These are phyloP conservation scores for Cryphonectria radicalis DNA, from an alignment of 2,329 filamentous ascomycete species.

Conservation along the genomic window DNA sequence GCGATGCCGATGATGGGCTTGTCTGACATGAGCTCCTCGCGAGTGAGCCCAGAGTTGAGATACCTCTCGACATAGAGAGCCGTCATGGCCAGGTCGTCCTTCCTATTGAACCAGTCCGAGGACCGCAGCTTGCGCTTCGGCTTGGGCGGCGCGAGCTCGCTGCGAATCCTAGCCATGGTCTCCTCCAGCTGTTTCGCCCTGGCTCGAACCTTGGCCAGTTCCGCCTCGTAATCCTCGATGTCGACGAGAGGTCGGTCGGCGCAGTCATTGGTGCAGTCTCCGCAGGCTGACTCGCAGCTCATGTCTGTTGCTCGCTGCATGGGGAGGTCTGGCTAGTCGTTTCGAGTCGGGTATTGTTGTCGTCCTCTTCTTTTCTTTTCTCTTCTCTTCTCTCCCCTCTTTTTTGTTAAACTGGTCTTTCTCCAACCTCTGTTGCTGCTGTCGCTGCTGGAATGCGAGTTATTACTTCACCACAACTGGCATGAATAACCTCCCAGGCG, in stretches of 20 bases:
- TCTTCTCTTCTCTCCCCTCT: not conserved
- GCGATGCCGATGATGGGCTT: constrained; percentile 58
- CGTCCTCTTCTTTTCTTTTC: not conserved
- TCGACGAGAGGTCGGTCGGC: constrained; percentile 23
- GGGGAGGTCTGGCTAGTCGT: not conserved
- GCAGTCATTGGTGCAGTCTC: constrained; percentile 25
- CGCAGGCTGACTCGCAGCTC: constrained; percentile 23
- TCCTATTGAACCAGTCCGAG: constrained; percentile 49
- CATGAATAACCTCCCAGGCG: not conserved
- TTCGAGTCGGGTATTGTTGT: not conserved
- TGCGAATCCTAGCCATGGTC: constrained; percentile 27
- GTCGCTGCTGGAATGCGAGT: not conserved
- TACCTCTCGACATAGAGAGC: constrained; percentile 55
- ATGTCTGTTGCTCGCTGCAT: constrained; percentile 13
- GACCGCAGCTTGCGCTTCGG: constrained; percentile 40
- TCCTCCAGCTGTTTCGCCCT: constrained; percentile 34
- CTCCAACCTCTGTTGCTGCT: not conserved
- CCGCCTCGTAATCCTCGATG: constrained; percentile 36
- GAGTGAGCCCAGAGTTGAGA: constrained; percentile 54
- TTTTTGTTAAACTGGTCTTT: not conserved
- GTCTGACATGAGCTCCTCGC: constrained; percentile 52
- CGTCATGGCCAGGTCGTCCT: constrained; percentile 37
- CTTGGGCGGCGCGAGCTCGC: not conserved
- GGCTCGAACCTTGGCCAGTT: constrained; percentile 32
- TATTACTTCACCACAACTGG: not conserved